These are phyloP conservation scores for Lactarius sp. DNA, from an alignment of 768 basidiomycete genomes.

Conservation along the genomic window DNA sequence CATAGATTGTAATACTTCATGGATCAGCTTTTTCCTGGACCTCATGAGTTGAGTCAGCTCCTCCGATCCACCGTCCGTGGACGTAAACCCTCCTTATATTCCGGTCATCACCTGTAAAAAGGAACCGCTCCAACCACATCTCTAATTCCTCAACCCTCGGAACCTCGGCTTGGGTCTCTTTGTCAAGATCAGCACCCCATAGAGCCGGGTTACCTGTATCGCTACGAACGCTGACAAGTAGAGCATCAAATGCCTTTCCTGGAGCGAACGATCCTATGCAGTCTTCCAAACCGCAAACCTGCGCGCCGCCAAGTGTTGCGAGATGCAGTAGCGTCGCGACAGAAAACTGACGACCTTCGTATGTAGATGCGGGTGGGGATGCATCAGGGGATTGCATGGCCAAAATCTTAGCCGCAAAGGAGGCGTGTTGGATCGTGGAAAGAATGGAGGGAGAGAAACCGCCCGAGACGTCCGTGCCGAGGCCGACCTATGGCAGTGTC, in stretches of 20 bases:
- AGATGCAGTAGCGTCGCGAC: constrained; percentile 79
- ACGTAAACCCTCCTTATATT: constrained; percentile 83
- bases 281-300: constrained; percentile 65
- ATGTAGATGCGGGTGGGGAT: constrained; percentile 28
- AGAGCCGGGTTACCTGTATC: constrained; percentile 53
- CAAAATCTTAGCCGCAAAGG: constrained; percentile 75
- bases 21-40: neutral
- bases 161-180: constrained; percentile 26
- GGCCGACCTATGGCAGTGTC: constrained; percentile 59
- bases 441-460: constrained; percentile 83
- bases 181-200: constrained; percentile 44
- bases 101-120: constrained; percentile 83
- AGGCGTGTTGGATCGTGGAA: constrained; percentile 64
- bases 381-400: constrained; percentile 41
- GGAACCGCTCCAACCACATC: constrained; percentile 70
- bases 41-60: constrained; percentile 37
- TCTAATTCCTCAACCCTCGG: constrained; percentile 40
- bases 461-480: constrained; percentile 93
- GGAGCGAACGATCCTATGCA: constrained; percentile 69
- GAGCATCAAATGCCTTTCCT: constrained; percentile 89
- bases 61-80: constrained; percentile 74
- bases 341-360: constrained; percentile 59
- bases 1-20: constrained; percentile 1
- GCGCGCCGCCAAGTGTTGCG: constrained; percentile 88
- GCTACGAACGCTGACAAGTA: constrained; percentile 57